Evolutionary conservation across 371 early-diverging fungal species (phyloP).

Genomic region (Lichtheimia corymbifera): DNA sequence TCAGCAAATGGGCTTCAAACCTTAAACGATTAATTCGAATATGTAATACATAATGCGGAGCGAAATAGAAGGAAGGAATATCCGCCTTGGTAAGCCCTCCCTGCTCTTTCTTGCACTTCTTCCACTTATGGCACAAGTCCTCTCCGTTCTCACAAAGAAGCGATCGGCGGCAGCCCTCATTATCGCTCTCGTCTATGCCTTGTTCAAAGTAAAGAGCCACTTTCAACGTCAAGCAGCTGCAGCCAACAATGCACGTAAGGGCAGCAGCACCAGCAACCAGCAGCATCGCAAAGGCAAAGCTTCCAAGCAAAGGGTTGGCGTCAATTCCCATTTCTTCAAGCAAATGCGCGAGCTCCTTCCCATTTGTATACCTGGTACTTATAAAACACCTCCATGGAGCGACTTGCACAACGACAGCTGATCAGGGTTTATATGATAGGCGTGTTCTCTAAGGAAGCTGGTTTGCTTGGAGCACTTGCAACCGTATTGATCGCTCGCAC

Average conservation of each 20-base stretch:
- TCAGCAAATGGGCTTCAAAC: too few relatives aligned
- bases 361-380: conserved; percentile 67
- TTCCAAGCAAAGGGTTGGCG: conserved; percentile 55
- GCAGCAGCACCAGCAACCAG: conserved; percentile 1
- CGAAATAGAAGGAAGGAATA: too few relatives aligned
- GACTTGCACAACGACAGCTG: not conserved
- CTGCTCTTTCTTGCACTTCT: not conserved
- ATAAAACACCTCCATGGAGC: not conserved
- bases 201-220: conserved; percentile 33
- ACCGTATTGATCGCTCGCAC: conserved; percentile 70
- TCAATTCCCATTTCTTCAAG: conserved; percentile 71
- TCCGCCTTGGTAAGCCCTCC: too few relatives aligned
- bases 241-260: conserved; percentile 7
- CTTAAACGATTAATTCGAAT: too few relatives aligned
- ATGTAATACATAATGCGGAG: too few relatives aligned
- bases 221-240: conserved; percentile 19
- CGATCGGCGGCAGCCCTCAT: conserved; percentile 33
- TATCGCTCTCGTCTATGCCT: conserved; percentile 38
- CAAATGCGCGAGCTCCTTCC: conserved; percentile 78
- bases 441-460: conserved; percentile 64
- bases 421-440: conserved; percentile 29
- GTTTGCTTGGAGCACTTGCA: conserved; percentile 63
- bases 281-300: conserved; percentile 2
- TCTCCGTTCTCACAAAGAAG: conserved; percentile 35
- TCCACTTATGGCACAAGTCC: conserved; percentile 33